Percentiles rank a stretch among this genome's conserved stretches.
Evolutionary conservation across 2,329 filamentous ascomycete genomes (phyloP).

Genomic region (Cadophora sp.): DNA sequence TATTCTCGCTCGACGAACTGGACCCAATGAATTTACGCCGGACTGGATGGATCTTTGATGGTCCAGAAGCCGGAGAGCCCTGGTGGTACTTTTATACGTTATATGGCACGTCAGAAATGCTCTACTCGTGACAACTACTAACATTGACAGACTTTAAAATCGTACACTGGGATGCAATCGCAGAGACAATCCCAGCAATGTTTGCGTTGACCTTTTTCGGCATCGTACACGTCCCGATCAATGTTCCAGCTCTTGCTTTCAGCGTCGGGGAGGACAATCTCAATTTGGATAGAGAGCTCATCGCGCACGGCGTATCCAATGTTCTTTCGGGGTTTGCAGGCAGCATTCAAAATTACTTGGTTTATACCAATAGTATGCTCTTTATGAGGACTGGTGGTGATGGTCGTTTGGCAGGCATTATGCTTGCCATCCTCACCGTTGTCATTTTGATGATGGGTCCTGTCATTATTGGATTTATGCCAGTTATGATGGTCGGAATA

Average conservation of each 20-base stretch:
- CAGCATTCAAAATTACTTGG: slow-evolving; percentile 95
- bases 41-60: slow-evolving; percentile 89
- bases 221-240: slow-evolving; percentile 95
- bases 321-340: slow-evolving; percentile 86
- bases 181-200: slow-evolving; percentile 91
- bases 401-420: slow-evolving; percentile 81
- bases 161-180: slow-evolving; percentile 83
- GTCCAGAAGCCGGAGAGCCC: slow-evolving; percentile 82
- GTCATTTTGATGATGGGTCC: slow-evolving; percentile 87
- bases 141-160: slow-evolving; percentile 70
- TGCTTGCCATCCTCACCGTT: slow-evolving; percentile 82
- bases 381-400: slow-evolving; percentile 94
- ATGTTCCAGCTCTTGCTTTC: slow-evolving; percentile 90
- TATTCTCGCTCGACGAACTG: slow-evolving; percentile 71
- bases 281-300: slow-evolving; percentile 88
- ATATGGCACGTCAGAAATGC: slow-evolving; percentile 70
- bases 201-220: slow-evolving; percentile 97
- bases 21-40: slow-evolving; percentile 71
- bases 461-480: slow-evolving; percentile 89
- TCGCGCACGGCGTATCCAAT: slow-evolving; percentile 93
- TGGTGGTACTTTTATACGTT: slow-evolving; percentile 99
- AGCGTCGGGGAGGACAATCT: slow-evolving; percentile 92
- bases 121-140: slow-evolving; percentile 26
- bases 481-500: slow-evolving; percentile 94
- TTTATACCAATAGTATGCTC: slow-evolving; percentile 96